Base-by-base conservation (phyloP, 805 yeast genomes). In the Nakazawaea ernobii region DNA sequence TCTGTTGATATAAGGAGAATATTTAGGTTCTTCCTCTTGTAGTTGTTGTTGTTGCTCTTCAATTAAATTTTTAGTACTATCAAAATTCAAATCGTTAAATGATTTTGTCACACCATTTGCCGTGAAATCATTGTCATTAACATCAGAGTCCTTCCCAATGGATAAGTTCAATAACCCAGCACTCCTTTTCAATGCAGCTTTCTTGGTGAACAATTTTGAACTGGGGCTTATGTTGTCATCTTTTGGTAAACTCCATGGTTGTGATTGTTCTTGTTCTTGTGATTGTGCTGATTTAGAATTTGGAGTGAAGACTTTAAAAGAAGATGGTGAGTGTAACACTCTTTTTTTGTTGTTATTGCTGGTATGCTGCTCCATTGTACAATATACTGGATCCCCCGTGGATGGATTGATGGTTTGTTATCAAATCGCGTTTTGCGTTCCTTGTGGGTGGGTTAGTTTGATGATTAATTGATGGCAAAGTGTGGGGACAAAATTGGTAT, bases 81-180 rank as follows among this genome's bases (percentile, higher is more conserved):
- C 59, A 42, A 63, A 63, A 20, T 65, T 59, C 38, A 65, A 45
- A 20, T 61, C 66, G 46, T 63, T 65, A 43, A 65, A 63, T n/a
- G 68, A 57, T 53, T 62, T 56, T 43, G 68, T 52, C 49, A 64
- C 56, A 49, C 62, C 59, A 37, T 51, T 51, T 38, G 53, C 43
- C 29, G 32, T 39, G 13, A 37, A 42, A 39, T 24, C 51, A 17
- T 39, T 45, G 27, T 46, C 46, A 15, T 44, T 47, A 20, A 20
- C 24, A 20, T 20, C 24, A 24, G 41, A 43, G 8, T 46, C 55
- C 42, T 61, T 67, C 39, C 71, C 76, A 20, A 75, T 57, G 10
- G 80, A 74, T 43, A 78, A 54, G 47, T 78, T 77, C 51, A 78
- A 56, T 8, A 76, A 61, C 1, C 80, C 81, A 1, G 70, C 75